phyloP scores from a whole-genome alignment of 1,284 basidiomycete species.

The Meira miltonrushii region DNA sequence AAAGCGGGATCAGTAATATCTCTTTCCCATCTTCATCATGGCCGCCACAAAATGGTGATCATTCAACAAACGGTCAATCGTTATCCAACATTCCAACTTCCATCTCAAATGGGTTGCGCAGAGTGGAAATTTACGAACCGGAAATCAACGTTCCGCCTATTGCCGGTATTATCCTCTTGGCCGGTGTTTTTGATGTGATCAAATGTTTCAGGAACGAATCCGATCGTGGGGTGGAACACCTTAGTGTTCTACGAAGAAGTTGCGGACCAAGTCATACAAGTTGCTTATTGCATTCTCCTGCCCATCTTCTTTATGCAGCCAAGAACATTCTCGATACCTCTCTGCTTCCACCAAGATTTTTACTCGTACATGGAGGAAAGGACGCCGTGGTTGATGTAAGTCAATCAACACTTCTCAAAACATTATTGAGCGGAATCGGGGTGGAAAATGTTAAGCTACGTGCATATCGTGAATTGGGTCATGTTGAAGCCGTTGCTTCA shows the following conservation, averaged over 20 bases:
- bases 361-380: constrained; percentile 54
- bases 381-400: constrained; percentile 52
- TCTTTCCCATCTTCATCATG: constrained; percentile 9
- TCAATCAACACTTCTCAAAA: constrained; percentile 53
- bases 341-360: constrained; percentile 49
- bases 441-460: constrained; percentile 48
- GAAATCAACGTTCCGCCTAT: constrained; percentile 50
- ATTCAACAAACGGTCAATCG: neutral
- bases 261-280: constrained; percentile 52
- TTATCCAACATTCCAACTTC: neutral
- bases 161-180: constrained; percentile 52
- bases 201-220: constrained; percentile 52
- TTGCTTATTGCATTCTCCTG: constrained; percentile 54
- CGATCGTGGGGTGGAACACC: constrained; percentile 52
- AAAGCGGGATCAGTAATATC: neutral
- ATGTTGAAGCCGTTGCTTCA: constrained; percentile 49
- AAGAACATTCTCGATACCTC: constrained; percentile 52
- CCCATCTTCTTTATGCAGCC: constrained; percentile 53
- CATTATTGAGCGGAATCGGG: constrained; percentile 53
- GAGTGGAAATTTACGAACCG: constrained; percentile 52
- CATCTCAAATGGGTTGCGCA: constrained; percentile 38
- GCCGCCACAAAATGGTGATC: neutral
- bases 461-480: constrained; percentile 51
- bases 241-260: constrained; percentile 51
- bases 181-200: constrained; percentile 54